Percentiles rank a stretch among this genome's conserved stretches.
These are phyloP conservation scores for Malassezia psittaci DNA, from an alignment of 1,284 basidiomycete genomes.

Conservation along the genomic window DNA sequence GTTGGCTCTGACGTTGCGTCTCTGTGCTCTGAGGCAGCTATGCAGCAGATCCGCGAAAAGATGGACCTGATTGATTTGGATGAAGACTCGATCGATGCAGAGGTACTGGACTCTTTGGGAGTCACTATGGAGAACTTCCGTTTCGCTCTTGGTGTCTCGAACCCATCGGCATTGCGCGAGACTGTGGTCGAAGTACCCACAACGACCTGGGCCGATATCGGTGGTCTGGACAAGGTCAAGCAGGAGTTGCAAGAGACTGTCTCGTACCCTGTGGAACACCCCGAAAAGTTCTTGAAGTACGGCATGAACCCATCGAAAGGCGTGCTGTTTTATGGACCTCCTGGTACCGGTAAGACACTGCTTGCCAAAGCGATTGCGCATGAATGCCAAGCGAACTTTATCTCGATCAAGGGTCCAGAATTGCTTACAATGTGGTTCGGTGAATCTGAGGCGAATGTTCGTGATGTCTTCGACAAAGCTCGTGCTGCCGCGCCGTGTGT, in stretches of 20 bases:
- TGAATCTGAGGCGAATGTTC: constrained; percentile 98
- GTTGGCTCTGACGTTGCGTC: constrained; percentile 96
- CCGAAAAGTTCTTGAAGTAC: constrained; percentile 99
- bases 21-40: constrained; percentile 89
- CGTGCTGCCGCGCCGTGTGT: constrained; percentile 96
- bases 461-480: constrained; percentile 98
- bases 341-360: constrained; percentile 91
- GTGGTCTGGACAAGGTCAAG: constrained; percentile 99
- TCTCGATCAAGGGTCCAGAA: constrained; percentile 91
- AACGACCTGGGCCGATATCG: constrained; percentile 95
- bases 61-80: constrained; percentile 79
- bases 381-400: constrained; percentile 98
- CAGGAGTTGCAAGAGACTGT: constrained; percentile 97
- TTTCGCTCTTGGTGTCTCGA: constrained; percentile 82
- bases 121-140: constrained; percentile 99
- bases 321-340: constrained; percentile 92
- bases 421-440: constrained; percentile 98
- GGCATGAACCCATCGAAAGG: constrained; percentile 99
- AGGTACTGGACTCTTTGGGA: constrained; percentile 87
- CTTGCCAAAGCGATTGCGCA: constrained; percentile 96
- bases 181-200: constrained; percentile 93
- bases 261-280: constrained; percentile 98
- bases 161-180: constrained; percentile 92
- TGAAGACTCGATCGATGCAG: constrained; percentile 84
- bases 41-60: constrained; percentile 98